Percentiles rank a stretch among this genome's conserved stretches.
phyloP scores from a whole-genome alignment of 2,329 filamentous ascomycete genomes.

The Tricladium varicosporioides region DNA sequence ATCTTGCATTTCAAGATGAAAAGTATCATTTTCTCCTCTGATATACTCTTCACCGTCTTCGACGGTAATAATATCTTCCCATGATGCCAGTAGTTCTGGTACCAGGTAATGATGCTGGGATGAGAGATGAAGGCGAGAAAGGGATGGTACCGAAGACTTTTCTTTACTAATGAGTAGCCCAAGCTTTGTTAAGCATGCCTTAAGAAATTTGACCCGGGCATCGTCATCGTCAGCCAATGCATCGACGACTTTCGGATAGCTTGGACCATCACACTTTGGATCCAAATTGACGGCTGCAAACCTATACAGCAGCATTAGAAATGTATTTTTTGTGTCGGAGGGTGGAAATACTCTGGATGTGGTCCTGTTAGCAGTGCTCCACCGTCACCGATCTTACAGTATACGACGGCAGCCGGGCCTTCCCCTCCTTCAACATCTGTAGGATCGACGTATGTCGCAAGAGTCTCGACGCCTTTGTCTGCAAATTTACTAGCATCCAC shows the following conservation, averaged over 20 bases:
- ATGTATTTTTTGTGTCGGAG: not conserved
- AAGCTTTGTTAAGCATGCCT: slow-evolving; percentile 74
- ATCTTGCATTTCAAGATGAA: slow-evolving; percentile 68
- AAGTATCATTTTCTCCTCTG: slow-evolving; percentile 78
- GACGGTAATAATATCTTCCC: slow-evolving; percentile 64
- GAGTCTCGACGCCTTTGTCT: slow-evolving; percentile 68
- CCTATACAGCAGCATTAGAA: slow-evolving; percentile 45
- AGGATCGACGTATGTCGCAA: slow-evolving; percentile 76
- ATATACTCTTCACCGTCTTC: slow-evolving; percentile 70
- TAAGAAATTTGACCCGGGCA: slow-evolving; percentile 71
- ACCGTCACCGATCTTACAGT: slow-evolving; percentile 79
- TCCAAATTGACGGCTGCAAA: slow-evolving; percentile 80
- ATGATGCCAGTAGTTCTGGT: slow-evolving; percentile 63
- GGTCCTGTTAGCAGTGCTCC: slow-evolving; percentile 78
- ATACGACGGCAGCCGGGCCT: slow-evolving; percentile 75
- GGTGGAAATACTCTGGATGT: slow-evolving; percentile 76
- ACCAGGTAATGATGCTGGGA: slow-evolving; percentile 63
- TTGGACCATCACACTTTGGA: slow-evolving; percentile 61
- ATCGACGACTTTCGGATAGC: slow-evolving; percentile 69
- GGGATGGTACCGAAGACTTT: slow-evolving; percentile 67
- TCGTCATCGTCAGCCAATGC: slow-evolving; percentile 67
- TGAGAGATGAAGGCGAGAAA: slow-evolving; percentile 82
- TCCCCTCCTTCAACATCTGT: slow-evolving; percentile 78
- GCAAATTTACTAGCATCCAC: slow-evolving; percentile 68
- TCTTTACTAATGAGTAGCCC: slow-evolving; percentile 76